A percentile compares a stretch with the other conserved stretches of the same genome.
Conservation (phyloP, 306 rosid genomes). For the Calophaca sinica region DNA sequence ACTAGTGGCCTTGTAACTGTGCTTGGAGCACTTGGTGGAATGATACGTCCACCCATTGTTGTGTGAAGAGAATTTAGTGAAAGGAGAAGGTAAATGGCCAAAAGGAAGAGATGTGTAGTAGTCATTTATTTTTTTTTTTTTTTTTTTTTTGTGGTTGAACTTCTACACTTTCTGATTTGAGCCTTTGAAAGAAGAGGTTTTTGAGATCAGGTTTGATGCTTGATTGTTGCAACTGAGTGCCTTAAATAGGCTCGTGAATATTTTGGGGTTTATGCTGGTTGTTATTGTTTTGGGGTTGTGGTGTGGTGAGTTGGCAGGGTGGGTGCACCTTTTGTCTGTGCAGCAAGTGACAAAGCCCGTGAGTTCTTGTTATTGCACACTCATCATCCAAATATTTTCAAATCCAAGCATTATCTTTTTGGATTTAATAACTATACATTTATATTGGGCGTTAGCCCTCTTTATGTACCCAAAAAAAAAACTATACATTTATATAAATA, state of each 20-base stretch:
- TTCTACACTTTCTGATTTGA: slow-evolving; percentile 9
- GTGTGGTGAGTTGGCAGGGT: slow-evolving; percentile 59
- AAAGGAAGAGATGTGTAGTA: slow-evolving; percentile 41
- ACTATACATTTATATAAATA: no score
- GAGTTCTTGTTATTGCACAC: slow-evolving; percentile 64
- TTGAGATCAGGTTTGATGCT: no score
- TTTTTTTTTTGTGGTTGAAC: background rate
- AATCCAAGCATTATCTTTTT: background rate
- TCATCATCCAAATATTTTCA: background rate
- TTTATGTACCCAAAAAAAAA: no score
- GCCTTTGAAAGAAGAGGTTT: slow-evolving; percentile 3
- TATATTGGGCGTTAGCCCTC: no score
- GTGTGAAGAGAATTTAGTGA: slow-evolving; percentile 46
- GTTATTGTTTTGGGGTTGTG: slow-evolving; percentile 41
- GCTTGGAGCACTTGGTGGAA: slow-evolving; percentile 87
- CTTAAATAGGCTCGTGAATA: slow-evolving; percentile 81
- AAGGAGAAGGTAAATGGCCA: slow-evolving; percentile 49
- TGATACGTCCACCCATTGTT: slow-evolving; percentile 61
- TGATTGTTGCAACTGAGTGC: slow-evolving; percentile 2
- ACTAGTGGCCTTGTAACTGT: slow-evolving; percentile 75
- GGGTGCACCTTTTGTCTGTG: slow-evolving; percentile 54
- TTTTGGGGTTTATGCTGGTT: background rate
- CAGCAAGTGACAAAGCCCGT: slow-evolving; percentile 64
- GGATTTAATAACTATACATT: background rate
- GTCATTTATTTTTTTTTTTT: slow-evolving; percentile 46